Evolutionary conservation across 768 basidiomycete genomes (phyloP).

Genomic region (Galerina sulciceps): DNA sequence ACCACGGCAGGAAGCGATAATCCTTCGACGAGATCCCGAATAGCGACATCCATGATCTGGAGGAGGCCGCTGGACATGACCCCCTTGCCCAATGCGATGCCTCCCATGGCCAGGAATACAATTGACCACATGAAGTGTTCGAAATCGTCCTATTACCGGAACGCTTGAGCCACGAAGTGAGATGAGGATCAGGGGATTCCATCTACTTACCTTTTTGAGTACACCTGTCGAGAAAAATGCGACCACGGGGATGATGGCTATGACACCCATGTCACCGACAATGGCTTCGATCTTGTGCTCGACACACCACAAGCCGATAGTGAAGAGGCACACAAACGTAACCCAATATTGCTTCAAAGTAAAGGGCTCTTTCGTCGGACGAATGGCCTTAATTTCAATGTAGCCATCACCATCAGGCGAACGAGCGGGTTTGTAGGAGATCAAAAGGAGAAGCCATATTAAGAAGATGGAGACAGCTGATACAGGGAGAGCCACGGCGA

Average conservation of each 20-base stretch:
- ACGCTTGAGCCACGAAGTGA: conserved; percentile 7
- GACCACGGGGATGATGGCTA: conserved; percentile 90
- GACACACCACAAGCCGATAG: conserved; percentile 90
- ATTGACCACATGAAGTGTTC: conserved; percentile 95
- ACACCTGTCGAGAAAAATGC: conserved; percentile 95
- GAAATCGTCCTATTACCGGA: conserved; percentile 77
- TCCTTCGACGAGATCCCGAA: conserved; percentile 64
- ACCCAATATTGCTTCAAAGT: conserved; percentile 91
- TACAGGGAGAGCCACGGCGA: conserved; percentile 91
- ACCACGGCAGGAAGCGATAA: conserved; percentile 72
- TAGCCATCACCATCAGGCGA: conserved; percentile 76
- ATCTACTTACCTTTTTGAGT: conserved; percentile 76
- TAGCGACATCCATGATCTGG: conserved; percentile 69
- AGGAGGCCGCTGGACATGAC: conserved; percentile 90
- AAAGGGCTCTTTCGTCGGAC: conserved; percentile 82
- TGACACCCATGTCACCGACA: conserved; percentile 97
- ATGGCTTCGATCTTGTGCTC: conserved; percentile 75
- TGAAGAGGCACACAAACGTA: conserved; percentile 75
- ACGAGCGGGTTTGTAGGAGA: conserved; percentile 77
- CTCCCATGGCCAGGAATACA: conserved; percentile 97
- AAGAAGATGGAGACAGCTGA: conserved; percentile 83
- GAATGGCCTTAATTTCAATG: conserved; percentile 83
- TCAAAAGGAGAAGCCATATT: conserved; percentile 90
- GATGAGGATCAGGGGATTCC: conserved; percentile 9
- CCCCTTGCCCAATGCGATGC: conserved; percentile 94